phyloP scores from a whole-genome alignment of 2,329 filamentous ascomycete genomes.

The Cladosporium austrohemisphaericum region DNA sequence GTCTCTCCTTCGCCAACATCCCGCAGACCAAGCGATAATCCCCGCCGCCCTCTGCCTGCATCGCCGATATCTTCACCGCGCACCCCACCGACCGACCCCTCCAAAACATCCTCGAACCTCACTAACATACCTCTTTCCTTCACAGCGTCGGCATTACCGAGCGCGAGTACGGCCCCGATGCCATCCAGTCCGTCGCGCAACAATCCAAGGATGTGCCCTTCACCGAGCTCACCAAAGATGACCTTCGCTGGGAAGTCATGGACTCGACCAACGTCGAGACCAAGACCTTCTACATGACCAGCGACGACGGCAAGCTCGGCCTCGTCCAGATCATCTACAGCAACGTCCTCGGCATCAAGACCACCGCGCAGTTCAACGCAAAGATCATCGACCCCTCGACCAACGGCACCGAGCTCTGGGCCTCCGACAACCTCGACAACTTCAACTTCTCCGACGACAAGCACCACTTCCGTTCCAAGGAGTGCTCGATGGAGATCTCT shows the following conservation, averaged over 20 bases:
- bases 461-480: slow-evolving; percentile 78
- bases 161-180: slow-evolving; percentile 87
- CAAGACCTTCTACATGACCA: slow-evolving; percentile 86
- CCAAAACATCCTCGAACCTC: neutral
- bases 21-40: slow-evolving; percentile 9
- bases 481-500: slow-evolving; percentile 79
- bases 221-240: slow-evolving; percentile 71
- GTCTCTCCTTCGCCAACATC: slow-evolving; percentile 34
- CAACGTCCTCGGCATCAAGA: slow-evolving; percentile 86
- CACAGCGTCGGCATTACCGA: slow-evolving; percentile 87
- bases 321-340: slow-evolving; percentile 95
- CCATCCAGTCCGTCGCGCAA: slow-evolving; percentile 79
- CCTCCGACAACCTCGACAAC: slow-evolving; percentile 72
- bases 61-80: slow-evolving; percentile 22
- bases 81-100: slow-evolving; percentile 35
- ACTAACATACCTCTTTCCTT: neutral
- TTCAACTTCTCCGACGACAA: slow-evolving; percentile 81
- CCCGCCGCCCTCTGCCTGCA: slow-evolving; percentile 21
- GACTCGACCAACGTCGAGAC: slow-evolving; percentile 90
- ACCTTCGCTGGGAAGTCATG: slow-evolving; percentile 77
- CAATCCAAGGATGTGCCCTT: slow-evolving; percentile 69
- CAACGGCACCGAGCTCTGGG: slow-evolving; percentile 75
- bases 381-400: slow-evolving; percentile 78
- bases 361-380: slow-evolving; percentile 88
- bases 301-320: slow-evolving; percentile 70